These are phyloP conservation scores for Apocynum venetum DNA, from an alignment of 257 asterid species.

Conservation along the genomic window DNA sequence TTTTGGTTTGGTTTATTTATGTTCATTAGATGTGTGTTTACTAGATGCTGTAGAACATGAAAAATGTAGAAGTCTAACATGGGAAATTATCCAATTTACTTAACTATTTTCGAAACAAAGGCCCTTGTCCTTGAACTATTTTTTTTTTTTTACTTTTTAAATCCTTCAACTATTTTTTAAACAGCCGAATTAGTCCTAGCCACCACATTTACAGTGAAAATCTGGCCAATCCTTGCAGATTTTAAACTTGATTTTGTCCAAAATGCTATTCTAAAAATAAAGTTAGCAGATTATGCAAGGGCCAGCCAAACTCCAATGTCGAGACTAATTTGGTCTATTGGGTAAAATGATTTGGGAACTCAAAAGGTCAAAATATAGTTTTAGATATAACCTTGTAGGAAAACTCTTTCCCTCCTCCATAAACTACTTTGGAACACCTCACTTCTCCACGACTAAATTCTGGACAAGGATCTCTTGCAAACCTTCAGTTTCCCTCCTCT, in stretches of 20 bases:
- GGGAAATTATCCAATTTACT: background rate
- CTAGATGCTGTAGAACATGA: background rate
- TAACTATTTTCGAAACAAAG: too few relatives aligned
- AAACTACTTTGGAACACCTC: too few relatives aligned
- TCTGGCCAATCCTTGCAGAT: background rate
- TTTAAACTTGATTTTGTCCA: background rate
- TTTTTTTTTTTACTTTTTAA: background rate
- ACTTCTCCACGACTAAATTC: too few relatives aligned
- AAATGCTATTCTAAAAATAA: background rate
- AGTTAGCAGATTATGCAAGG: background rate
- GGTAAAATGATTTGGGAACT: background rate
- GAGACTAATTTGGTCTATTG: background rate
- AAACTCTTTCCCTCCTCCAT: too few relatives aligned
- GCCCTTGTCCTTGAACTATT: too few relatives aligned
- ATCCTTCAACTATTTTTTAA: background rate
- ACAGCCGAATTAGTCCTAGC: background rate
- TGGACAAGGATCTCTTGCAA: too few relatives aligned
- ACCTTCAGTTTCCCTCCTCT: background rate
- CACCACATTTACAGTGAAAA: background rate
- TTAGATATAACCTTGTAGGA: too few relatives aligned
- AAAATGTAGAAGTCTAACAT: background rate
- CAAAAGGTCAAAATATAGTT: background rate
- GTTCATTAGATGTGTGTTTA: background rate
- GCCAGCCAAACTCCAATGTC: too few relatives aligned
- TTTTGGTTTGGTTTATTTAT: background rate